A percentile compares a stretch with the other conserved stretches of the same genome.
phyloP scores from a whole-genome alignment of 345 rosid species.

The Eucalyptus urophylla region DNA sequence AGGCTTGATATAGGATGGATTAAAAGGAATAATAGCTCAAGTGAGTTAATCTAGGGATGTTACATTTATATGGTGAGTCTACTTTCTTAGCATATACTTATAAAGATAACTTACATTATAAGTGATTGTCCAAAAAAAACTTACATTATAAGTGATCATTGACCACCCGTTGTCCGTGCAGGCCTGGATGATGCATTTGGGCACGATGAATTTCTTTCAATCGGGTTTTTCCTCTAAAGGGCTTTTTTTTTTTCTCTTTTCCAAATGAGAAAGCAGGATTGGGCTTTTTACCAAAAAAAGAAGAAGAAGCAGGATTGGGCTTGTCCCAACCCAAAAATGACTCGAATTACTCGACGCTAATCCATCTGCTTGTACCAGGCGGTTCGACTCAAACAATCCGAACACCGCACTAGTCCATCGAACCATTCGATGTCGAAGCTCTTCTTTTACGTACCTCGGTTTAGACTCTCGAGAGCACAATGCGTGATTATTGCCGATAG shows the following conservation, averaged over 20 bases:
- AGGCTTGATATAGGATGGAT: too few species aligned
- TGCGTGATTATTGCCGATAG: not conserved
- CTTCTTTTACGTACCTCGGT: not conserved
- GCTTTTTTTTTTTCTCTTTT: too few species aligned
- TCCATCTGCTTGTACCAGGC: not conserved
- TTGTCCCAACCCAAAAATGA: too few species aligned
- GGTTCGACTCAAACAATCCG: not conserved
- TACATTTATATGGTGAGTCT: not conserved
- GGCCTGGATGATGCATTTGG: not conserved
- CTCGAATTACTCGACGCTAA: not conserved
- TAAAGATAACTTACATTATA: not conserved
- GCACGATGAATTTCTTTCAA: not conserved
- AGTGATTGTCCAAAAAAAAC: too few species aligned
- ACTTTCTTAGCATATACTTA: not conserved
- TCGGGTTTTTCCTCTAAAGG: not conserved
- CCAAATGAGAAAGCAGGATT: too few species aligned
- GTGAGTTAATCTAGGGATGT: too few species aligned
- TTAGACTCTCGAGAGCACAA: not conserved
- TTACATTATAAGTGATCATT: not conserved
- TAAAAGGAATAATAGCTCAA: too few species aligned
- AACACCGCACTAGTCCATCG: not conserved
- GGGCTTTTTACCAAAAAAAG: too few species aligned
- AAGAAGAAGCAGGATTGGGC: too few species aligned
- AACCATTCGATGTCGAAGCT: not conserved
- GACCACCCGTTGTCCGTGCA: not conserved